Percentiles rank a stretch among this genome's conserved stretches.
Conservation (phyloP, 371 early-diverging fungal genomes). For the Blakeslea trispora region DNA sequence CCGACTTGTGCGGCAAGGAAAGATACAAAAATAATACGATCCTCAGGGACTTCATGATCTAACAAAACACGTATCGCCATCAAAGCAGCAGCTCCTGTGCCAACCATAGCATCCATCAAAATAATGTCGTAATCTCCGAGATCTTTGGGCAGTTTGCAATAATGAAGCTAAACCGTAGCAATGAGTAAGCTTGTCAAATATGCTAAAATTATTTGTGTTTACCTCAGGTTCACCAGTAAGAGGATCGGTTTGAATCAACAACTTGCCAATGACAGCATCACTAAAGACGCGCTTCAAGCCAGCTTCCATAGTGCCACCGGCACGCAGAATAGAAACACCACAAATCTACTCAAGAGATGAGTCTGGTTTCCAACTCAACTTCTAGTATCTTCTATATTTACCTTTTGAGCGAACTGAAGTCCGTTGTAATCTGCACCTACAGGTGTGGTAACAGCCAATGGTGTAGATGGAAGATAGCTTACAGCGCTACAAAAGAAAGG, state of each 20-base stretch:
- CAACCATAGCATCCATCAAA: conserved; percentile 80
- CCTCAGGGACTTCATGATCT: conserved; percentile 86
- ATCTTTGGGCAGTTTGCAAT: conserved; percentile 71
- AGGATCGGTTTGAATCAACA: conserved; percentile 85
- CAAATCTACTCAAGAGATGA: conserved; percentile 47
- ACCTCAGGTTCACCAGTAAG: conserved; percentile 80
- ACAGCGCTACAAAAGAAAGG: conserved; percentile 52
- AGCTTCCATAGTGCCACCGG: conserved; percentile 89
- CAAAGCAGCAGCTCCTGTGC: conserved; percentile 88
- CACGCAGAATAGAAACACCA: conserved; percentile 86
- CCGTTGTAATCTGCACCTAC: conserved; percentile 63
- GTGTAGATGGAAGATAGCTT: conserved; percentile 60
- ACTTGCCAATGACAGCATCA: conserved; percentile 82
- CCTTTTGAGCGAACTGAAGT: conserved; percentile 41
- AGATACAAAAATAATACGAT: conserved; percentile 79
- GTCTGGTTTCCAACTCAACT: conserved; percentile 1
- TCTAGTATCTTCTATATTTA: conserved; percentile 17
- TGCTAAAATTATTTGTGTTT: not conserved
- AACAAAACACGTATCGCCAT: conserved; percentile 92
- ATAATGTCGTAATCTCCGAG: conserved; percentile 63
- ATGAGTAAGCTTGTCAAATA: no score
- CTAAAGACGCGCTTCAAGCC: conserved; percentile 79
- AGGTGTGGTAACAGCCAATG: conserved; percentile 64
- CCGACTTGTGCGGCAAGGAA: conserved; percentile 79
- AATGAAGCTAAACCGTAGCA: conserved; percentile 61